Evolutionary conservation across 352 stramenopile genomes (phyloP), one percentile per base, ranked within the genome.

Genomic region (Phytophthora parvispora): DNA sequence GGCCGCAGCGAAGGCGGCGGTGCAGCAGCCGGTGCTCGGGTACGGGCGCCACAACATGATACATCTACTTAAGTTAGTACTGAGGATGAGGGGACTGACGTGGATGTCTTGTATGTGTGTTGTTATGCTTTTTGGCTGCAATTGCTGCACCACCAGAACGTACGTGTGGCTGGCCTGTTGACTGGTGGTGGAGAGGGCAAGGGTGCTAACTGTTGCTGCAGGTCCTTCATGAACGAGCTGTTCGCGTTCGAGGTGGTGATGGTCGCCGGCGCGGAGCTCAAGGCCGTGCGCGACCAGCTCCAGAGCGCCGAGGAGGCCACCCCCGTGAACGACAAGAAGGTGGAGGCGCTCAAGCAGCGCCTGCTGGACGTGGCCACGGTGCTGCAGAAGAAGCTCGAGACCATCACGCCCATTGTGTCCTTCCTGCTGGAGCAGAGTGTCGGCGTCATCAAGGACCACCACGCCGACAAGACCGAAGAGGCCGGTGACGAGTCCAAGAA

Each of bases 191-290:
- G 45, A 51, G 45, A 20, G 20, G n/a, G n/a, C n/a, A n/a, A n/a
- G 22, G 31, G 22, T 51, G 45, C 22, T 51, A 13, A 42, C 3
- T 53, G 9, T 3, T 69, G 29, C 18, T 69, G 9, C 55, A 90
- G 80, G 51, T 77, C 64, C 16, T 91, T 89, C 45, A 57, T 91
- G 63, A 87, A 89, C 54, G 83, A 91, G 57, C 53, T 91, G 22
- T 91, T 91, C 60, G 72, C 75, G 27, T 91, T 86, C 48, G 83
- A 91, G 62, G 83, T 91, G 31, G 83, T 91, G 60, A 55, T 91
- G 47, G 81, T 89, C 13, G 83, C 83, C 0, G 83, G 83, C 38
- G 81, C 79, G 9, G 83, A 91, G 65, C 77, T 91, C 47, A 91
- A 91, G 53, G 75, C 77, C 12, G 75, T 89, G 52, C 81, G 80